phyloP scores from a whole-genome alignment of 2,329 filamentous ascomycete genomes.

The Dactylellina parvicollis region DNA sequence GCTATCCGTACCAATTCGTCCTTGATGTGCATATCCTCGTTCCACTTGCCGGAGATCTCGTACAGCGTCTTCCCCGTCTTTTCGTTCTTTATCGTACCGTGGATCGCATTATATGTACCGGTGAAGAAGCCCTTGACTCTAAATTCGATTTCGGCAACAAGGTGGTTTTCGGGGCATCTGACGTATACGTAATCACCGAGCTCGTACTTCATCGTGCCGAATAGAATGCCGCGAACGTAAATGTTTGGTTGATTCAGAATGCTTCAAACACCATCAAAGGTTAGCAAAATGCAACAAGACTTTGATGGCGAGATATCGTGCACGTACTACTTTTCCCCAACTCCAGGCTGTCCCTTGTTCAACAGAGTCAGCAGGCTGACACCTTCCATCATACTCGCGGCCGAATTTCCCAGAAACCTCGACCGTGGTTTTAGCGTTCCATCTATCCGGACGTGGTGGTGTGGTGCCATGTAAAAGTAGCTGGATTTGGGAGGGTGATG shows the following conservation, averaged over 20 bases:
- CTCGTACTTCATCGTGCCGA: slow-evolving; percentile 99
- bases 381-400: slow-evolving; percentile 97
- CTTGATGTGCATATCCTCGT: slow-evolving; percentile 92
- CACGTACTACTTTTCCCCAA: slow-evolving; percentile 86
- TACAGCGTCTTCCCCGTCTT: slow-evolving; percentile 86
- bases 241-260: slow-evolving; percentile 98
- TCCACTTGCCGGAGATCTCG: slow-evolving; percentile 92
- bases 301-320: background rate
- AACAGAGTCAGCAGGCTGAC: slow-evolving; percentile 84
- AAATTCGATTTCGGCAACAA: slow-evolving; percentile 93
- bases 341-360: slow-evolving; percentile 75
- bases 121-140: slow-evolving; percentile 98
- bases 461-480: slow-evolving; percentile 97
- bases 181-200: slow-evolving; percentile 95
- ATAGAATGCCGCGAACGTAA: slow-evolving; percentile 95
- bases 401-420: slow-evolving; percentile 95
- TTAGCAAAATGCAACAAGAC: background rate
- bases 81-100: slow-evolving; percentile 87
- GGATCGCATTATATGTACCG: slow-evolving; percentile 95
- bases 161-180: slow-evolving; percentile 84
- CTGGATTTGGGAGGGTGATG: slow-evolving; percentile 98
- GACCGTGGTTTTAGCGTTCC: slow-evolving; percentile 94
- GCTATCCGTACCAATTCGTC: slow-evolving; percentile 72
- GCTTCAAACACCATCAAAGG: background rate
- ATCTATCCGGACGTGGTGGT: slow-evolving; percentile 93